A percentile compares a stretch with the other conserved stretches of the same genome.
These are phyloP conservation scores for Tubosaeta brunneosetosa DNA, from an alignment of 768 basidiomycete genomes.

Conservation along the genomic window DNA sequence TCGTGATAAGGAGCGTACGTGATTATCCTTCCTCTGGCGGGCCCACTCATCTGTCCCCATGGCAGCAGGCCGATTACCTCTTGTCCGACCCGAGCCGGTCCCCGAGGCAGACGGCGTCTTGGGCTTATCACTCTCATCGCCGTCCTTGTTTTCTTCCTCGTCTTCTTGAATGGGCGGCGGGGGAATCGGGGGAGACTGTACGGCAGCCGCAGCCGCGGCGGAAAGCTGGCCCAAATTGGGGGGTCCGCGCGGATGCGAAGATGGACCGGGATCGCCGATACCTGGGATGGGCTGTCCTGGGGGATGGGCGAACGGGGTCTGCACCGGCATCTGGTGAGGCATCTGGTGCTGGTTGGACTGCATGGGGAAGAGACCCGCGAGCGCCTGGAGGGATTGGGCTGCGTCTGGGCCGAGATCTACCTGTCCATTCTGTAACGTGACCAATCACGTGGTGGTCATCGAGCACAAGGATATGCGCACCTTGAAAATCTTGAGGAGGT, in stretches of 20 bases:
- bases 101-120: conserved; percentile 23
- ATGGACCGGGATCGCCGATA: conserved; percentile 66
- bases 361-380: conserved; percentile 36
- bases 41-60: conserved; percentile 79
- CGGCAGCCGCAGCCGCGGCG: conserved; percentile 39
- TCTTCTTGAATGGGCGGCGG: conserved; percentile 14
- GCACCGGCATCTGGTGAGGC: conserved; percentile 7
- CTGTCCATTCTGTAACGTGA: conserved; percentile 40
- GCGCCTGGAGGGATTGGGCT: conserved; percentile 52
- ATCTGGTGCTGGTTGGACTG: conserved; percentile 12
- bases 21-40: conserved; percentile 76
- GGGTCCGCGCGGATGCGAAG: conserved; percentile 65
- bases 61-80: conserved; percentile 53
- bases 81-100: conserved; percentile 35
- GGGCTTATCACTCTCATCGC: conserved; percentile 25
- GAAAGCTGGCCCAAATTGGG: conserved; percentile 59
- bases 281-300: conserved; percentile 33
- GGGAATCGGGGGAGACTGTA: conserved; percentile 35
- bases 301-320: conserved; percentile 9
- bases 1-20: conserved; percentile 42
- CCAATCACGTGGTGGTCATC: conserved; percentile 23
- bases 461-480: conserved; percentile 29
- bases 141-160: conserved; percentile 25
- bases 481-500: conserved; percentile 58
- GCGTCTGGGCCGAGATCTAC: conserved; percentile 59